Conservation (phyloP, 495 filamentous ascomycete species). For the Tuber microsphaerosporum region DNA sequence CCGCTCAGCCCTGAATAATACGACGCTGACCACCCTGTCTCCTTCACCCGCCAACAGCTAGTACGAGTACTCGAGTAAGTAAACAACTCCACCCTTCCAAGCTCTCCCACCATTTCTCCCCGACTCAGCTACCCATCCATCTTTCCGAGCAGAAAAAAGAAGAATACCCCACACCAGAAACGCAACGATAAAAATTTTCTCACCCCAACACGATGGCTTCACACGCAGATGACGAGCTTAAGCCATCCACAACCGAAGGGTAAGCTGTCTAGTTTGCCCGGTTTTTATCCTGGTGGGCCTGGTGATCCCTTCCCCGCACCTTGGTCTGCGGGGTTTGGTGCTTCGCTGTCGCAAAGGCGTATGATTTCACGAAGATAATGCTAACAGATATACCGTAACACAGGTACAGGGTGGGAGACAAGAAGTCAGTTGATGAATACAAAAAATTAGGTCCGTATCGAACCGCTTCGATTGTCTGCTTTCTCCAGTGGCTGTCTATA, state of each 20-base stretch:
- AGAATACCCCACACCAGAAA: constrained; percentile 14
- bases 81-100: constrained; percentile 8
- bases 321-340: constrained; percentile 12
- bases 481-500: background rate
- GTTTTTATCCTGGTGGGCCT: constrained; percentile 7
- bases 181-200: constrained; percentile 12
- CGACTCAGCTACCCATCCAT: constrained; percentile 5
- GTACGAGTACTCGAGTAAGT: too few species aligned
- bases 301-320: constrained; percentile 7
- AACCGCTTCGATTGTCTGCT: background rate
- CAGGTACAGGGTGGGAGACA: constrained; percentile 88
- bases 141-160: constrained; percentile 11
- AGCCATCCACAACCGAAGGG: constrained; percentile 78
- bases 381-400: constrained; percentile 12
- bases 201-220: constrained; percentile 57
- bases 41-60: constrained; percentile 31
- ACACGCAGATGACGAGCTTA: constrained; percentile 71
- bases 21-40: constrained; percentile 22
- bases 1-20: background rate
- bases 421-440: constrained; percentile 93
- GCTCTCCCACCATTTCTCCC: constrained; percentile 13
- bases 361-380: background rate
- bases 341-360: background rate
- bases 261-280: constrained; percentile 26
- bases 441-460: constrained; percentile 69